Conservation (phyloP, 495 filamentous ascomycete species). For the Aspergillus olivimuriae region DNA sequence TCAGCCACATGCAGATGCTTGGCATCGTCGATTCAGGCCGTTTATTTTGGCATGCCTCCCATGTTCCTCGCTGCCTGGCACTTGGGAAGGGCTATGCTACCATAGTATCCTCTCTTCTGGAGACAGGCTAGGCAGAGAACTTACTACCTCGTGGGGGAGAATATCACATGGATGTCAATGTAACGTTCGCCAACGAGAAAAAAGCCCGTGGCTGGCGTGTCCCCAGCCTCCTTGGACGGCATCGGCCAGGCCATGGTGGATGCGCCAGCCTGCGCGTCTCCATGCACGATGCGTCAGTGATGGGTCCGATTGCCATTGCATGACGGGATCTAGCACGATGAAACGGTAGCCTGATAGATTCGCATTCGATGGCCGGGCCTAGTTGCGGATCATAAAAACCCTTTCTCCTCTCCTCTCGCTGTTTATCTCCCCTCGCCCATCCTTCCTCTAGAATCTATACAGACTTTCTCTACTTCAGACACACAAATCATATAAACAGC, state of each 20-base stretch:
- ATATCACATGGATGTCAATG: too few species aligned
- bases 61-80: not conserved
- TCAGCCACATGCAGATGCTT: not conserved
- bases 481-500: not conserved
- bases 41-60: not conserved
- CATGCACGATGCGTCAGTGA: slow-evolving; percentile 12
- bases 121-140: too few species aligned
- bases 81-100: too few species aligned
- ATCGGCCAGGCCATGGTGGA: slow-evolving; percentile 12
- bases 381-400: slow-evolving; percentile 9
- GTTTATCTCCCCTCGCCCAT: not conserved
- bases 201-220: slow-evolving; percentile 16
- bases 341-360: not conserved
- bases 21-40: not conserved
- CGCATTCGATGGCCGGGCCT: not conserved
- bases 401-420: not conserved
- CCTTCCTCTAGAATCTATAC: not conserved
- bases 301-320: not conserved
- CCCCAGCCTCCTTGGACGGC: slow-evolving; percentile 20
- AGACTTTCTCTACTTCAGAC: not conserved
- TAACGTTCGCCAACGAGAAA: too few species aligned
- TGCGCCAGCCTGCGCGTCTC: slow-evolving; percentile 17
- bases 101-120: too few species aligned
- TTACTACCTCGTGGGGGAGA: too few species aligned
- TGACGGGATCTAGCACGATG: not conserved